Evolutionary conservation across 257 asterid species (phyloP).

Genomic region (Petrea volubilis): DNA sequence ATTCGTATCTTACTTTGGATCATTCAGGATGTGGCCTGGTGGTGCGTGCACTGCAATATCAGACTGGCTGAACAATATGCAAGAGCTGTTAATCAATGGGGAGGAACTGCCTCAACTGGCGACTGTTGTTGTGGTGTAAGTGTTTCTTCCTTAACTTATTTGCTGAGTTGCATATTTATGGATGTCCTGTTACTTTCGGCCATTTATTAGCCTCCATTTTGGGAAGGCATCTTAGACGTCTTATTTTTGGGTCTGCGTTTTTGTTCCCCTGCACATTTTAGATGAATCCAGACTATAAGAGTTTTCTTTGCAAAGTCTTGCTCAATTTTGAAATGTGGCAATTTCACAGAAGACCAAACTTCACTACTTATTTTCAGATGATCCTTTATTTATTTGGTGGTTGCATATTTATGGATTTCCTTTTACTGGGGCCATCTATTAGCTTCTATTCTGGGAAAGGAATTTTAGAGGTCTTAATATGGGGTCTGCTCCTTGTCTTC

Average conservation of each 20-base stretch:
- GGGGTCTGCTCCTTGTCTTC: not conserved
- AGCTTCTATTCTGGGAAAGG: not conserved
- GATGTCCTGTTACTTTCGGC: not conserved
- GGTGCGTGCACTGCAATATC: slow-evolving; percentile 88
- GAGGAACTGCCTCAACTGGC: slow-evolving; percentile 86
- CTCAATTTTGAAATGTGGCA: too few species aligned
- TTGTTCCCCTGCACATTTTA: not conserved
- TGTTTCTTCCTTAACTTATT: slow-evolving; percentile 21
- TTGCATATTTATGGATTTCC: not conserved
- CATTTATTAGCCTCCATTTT: not conserved
- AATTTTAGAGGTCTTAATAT: not conserved
- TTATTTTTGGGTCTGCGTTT: not conserved
- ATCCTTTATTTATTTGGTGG: not conserved
- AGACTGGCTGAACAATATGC: slow-evolving; percentile 78
- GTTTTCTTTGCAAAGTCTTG: too few species aligned
- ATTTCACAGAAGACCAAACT: too few species aligned
- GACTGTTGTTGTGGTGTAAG: slow-evolving; percentile 84
- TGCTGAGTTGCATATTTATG: not conserved
- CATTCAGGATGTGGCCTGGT: slow-evolving; percentile 89
- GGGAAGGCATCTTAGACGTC: not conserved
- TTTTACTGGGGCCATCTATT: slow-evolving; percentile 6
- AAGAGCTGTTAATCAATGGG: slow-evolving; percentile 47
- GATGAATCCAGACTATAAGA: not conserved
- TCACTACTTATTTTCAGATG: too few species aligned
- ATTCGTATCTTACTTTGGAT: slow-evolving; percentile 22